Evolutionary conservation across 371 early-diverging fungal genomes (phyloP).

Genomic region (Encephalitozoon intestinalis): DNA sequence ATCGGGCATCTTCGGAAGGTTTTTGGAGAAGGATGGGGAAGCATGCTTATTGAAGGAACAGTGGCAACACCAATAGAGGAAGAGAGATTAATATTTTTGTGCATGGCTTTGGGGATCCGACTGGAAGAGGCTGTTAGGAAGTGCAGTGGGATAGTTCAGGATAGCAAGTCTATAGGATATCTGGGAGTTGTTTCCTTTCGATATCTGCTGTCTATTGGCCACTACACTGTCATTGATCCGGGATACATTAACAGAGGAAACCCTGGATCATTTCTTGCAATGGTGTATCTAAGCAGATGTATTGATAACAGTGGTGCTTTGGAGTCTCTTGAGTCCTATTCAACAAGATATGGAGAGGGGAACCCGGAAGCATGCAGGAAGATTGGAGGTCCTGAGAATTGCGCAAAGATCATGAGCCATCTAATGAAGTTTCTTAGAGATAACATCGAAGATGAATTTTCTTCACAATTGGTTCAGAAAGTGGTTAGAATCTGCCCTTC

Average conservation of each 20-base stretch:
- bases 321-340: neutral
- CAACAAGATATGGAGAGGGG: neutral
- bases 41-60: neutral
- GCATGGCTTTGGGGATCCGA: slow-evolving; percentile 1
- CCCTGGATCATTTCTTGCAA: slow-evolving; percentile 5
- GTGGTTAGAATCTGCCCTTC: neutral
- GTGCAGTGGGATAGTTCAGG: neutral
- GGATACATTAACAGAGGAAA: neutral
- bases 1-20: slow-evolving; percentile 13
- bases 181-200: slow-evolving; percentile 21
- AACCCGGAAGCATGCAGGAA: neutral
- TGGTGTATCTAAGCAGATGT: neutral
- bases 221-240: slow-evolving; percentile 12
- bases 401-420: neutral
- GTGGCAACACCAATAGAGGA: neutral
- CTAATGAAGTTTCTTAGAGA: slow-evolving; percentile 9
- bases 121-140: neutral
- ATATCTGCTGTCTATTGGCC: slow-evolving; percentile 18
- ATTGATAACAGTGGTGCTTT: neutral
- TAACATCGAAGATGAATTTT: slow-evolving; percentile 22
- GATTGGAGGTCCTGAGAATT: neutral
- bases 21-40: neutral
- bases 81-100: slow-evolving; percentile 28
- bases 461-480: slow-evolving; percentile 5
- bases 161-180: neutral